phyloP scores from a whole-genome alignment of 148 eudicot species.

The Persicaria tinctoria region DNA sequence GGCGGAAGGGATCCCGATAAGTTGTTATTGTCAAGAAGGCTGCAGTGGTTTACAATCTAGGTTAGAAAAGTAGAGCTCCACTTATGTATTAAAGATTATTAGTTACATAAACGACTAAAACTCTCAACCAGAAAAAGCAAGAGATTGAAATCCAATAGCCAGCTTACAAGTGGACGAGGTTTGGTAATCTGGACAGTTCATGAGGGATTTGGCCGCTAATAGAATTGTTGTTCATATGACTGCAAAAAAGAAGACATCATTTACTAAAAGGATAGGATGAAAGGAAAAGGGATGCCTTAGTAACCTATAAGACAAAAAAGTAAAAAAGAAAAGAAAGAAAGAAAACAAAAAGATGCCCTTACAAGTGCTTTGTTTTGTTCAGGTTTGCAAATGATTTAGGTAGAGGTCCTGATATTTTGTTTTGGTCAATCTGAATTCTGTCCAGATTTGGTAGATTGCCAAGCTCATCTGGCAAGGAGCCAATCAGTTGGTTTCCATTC shows the following conservation, averaged over 20 bases:
- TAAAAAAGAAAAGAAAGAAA: background rate
- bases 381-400: constrained; percentile 73
- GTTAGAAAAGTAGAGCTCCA: background rate
- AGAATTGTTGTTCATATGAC: constrained; percentile 79
- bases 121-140: constrained; percentile 7
- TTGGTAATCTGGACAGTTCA: constrained; percentile 50
- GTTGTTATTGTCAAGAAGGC: constrained; percentile 76
- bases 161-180: constrained; percentile 73
- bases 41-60: constrained; percentile 22
- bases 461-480: constrained; percentile 73
- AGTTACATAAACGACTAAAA: background rate
- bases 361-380: constrained; percentile 75
- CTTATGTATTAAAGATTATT: background rate
- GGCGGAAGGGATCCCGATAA: constrained; percentile 81
- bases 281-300: background rate
- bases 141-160: background rate
- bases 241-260: constrained; percentile 12
- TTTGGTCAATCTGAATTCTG: constrained; percentile 72
- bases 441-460: constrained; percentile 64
- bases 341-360: constrained; percentile 14
- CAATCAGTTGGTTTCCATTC: constrained; percentile 77
- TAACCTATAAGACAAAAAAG: background rate
- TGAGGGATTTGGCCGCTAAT: constrained; percentile 78
- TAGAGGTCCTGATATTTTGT: constrained; percentile 66
- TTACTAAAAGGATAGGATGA: background rate